These are phyloP conservation scores for Geotrichum aggregatum DNA, from an alignment of 1,139 yeast species.

Conservation along the genomic window DNA sequence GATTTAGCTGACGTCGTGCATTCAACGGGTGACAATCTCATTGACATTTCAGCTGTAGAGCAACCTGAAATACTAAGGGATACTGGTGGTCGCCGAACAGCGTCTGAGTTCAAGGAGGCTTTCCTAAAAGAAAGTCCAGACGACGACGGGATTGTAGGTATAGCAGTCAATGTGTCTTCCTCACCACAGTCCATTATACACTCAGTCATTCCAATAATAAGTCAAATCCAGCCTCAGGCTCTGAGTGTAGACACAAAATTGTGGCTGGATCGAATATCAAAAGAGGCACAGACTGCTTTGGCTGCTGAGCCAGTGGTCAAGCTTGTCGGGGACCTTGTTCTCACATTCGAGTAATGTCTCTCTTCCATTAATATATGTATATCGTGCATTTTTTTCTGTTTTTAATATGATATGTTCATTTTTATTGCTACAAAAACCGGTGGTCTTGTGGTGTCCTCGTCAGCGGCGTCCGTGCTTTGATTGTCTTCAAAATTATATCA, in stretches of 20 bases:
- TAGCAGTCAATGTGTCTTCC: neutral
- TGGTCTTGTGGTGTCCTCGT: no score
- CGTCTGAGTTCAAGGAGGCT: constrained; percentile 3
- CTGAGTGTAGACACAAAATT: constrained; percentile 23
- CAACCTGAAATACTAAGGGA: constrained; percentile 27
- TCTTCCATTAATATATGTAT: neutral
- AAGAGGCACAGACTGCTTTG: constrained; percentile 27
- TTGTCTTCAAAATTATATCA: no score
- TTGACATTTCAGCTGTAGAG: constrained; percentile 29
- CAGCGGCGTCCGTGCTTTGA: no score
- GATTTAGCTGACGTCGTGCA: constrained; percentile 27
- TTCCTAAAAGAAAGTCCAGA: constrained; percentile 4
- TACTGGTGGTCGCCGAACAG: constrained; percentile 8
- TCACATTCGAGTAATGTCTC: constrained; percentile 22
- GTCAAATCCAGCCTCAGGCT: constrained; percentile 7
- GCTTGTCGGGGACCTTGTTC: constrained; percentile 27
- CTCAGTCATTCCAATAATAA: constrained; percentile 3
- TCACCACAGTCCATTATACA: neutral
- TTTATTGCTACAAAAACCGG: neutral
- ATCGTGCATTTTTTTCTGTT: neutral
- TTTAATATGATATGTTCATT: neutral
- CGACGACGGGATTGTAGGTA: neutral
- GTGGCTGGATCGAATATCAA: constrained; percentile 24
- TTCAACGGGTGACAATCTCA: constrained; percentile 29
- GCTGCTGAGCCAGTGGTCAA: constrained; percentile 26